phyloP scores from a whole-genome alignment of 1,284 basidiomycete genomes.

The Serendipita sp. region DNA sequence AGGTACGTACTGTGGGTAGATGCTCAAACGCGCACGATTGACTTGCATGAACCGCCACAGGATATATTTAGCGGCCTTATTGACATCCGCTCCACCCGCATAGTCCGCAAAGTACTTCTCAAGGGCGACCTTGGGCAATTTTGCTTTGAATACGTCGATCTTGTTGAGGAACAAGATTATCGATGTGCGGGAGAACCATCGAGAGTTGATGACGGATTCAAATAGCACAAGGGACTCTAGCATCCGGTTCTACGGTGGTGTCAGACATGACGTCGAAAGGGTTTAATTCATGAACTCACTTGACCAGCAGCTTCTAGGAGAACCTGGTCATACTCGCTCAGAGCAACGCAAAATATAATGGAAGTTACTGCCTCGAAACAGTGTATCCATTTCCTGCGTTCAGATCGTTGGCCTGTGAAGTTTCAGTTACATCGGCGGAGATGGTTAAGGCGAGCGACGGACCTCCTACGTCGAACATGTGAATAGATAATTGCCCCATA shows the following conservation, averaged over 20 bases:
- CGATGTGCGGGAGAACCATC: slow-evolving; percentile 89
- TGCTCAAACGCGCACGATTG: slow-evolving; percentile 74
- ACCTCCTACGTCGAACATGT: slow-evolving; percentile 90
- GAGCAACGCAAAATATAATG: slow-evolving; percentile 89
- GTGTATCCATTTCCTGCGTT: slow-evolving; percentile 91
- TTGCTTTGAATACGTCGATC: slow-evolving; percentile 90
- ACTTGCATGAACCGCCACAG: slow-evolving; percentile 95
- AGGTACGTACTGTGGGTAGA: slow-evolving; percentile 80
- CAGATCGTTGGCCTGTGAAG: slow-evolving; percentile 57
- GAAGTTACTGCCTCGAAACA: slow-evolving; percentile 91
- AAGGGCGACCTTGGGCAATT: slow-evolving; percentile 78
- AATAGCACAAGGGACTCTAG: slow-evolving; percentile 85
- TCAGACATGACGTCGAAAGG: not conserved
- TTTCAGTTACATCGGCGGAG: slow-evolving; percentile 11
- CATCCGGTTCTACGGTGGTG: slow-evolving; percentile 75
- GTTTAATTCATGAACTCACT: slow-evolving; percentile 27
- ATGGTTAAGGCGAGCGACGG: slow-evolving; percentile 28
- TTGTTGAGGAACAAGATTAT: slow-evolving; percentile 93
- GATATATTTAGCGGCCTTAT: slow-evolving; percentile 97
- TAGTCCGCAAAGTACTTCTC: slow-evolving; percentile 91
- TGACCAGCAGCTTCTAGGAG: slow-evolving; percentile 67
- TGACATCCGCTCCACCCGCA: slow-evolving; percentile 84
- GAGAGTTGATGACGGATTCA: slow-evolving; percentile 92
- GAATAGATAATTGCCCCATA: slow-evolving; percentile 32
- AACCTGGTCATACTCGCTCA: slow-evolving; percentile 91